Evolutionary conservation across 2,329 filamentous ascomycete species (phyloP).

Genomic region (Atkinsonella texensis): DNA sequence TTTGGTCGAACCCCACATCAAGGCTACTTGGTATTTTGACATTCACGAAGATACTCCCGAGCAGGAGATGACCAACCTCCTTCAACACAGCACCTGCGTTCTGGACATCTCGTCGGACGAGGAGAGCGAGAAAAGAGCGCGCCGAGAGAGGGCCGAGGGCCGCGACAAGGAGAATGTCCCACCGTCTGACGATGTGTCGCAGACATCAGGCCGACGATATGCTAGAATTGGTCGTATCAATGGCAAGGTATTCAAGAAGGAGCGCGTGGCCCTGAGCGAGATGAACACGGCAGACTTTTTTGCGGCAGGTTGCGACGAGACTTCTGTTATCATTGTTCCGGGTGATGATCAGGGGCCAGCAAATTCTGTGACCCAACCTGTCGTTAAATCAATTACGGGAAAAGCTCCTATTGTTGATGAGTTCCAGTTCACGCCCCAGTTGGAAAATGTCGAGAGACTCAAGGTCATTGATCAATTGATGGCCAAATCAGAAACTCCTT

Average conservation of each 20-base stretch:
- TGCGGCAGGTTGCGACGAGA: conserved; percentile 50
- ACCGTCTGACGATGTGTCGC: conserved; percentile 52
- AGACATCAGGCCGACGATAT: conserved; percentile 33
- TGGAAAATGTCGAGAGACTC: conserved; percentile 8
- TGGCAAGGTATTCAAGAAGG: conserved; percentile 50
- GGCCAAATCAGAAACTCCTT: conserved; percentile 23
- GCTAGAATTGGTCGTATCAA: conserved; percentile 23
- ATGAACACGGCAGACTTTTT: conserved; percentile 58
- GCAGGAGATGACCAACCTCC: conserved; percentile 81
- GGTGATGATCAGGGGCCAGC: conserved; percentile 37
- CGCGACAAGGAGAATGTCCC: conserved; percentile 90
- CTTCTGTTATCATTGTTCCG: conserved; percentile 49
- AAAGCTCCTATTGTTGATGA: conserved; percentile 7
- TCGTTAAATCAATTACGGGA: neutral
- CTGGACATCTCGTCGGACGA: conserved; percentile 88
- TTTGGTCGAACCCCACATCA: conserved; percentile 35
- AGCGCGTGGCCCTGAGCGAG: conserved; percentile 53
- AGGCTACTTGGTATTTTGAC: conserved; percentile 76
- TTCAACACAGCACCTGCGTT: conserved; percentile 79
- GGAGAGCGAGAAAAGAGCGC: conserved; percentile 47
- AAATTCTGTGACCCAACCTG: neutral
- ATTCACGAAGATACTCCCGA: conserved; percentile 89
- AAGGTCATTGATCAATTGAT: conserved; percentile 25
- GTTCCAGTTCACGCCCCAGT: conserved; percentile 11
- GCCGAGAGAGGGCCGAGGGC: conserved; percentile 41